Evolutionary conservation across 2,329 filamentous ascomycete species (phyloP).

Genomic region (Xylaria sp.): DNA sequence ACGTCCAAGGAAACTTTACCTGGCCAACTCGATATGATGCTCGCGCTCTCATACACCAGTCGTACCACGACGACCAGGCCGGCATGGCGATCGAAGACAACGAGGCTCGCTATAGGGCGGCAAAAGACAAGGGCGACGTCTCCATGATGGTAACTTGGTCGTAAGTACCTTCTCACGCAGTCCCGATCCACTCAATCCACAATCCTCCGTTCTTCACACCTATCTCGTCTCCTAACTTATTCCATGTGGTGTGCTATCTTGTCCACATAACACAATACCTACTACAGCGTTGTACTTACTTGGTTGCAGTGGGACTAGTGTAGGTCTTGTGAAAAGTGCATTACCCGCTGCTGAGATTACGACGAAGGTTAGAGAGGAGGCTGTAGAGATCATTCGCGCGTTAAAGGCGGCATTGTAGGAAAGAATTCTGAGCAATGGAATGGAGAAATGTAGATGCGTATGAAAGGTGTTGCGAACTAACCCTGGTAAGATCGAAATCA

Average conservation of each 20-base stretch:
- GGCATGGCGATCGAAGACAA: conserved; percentile 41
- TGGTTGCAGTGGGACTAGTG: conserved; percentile 37
- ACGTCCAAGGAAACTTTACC: conserved; percentile 36
- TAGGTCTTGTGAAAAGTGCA: conserved; percentile 38
- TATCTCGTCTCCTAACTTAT: no score
- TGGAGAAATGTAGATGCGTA: background rate
- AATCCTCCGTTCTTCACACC: background rate
- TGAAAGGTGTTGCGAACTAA: background rate
- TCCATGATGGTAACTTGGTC: conserved; percentile 43
- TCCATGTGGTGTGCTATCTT: background rate
- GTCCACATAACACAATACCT: background rate
- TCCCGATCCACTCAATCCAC: background rate
- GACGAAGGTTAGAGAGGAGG: conserved; percentile 34
- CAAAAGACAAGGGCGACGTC: conserved; percentile 34
- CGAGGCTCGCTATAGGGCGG: conserved; percentile 31
- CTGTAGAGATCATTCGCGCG: conserved; percentile 31
- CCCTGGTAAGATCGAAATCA: background rate
- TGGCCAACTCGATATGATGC: conserved; percentile 43
- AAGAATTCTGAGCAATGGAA: background rate
- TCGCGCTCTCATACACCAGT: conserved; percentile 39
- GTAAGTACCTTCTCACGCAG: conserved; percentile 33
- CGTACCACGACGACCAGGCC: conserved; percentile 33
- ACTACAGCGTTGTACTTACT: background rate
- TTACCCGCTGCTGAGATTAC: conserved; percentile 40
- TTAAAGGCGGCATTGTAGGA: background rate